Evolutionary conservation across 2,329 filamentous ascomycete genomes (phyloP), one percentile per base, ranked within the genome.

Genomic region (Beauveria sp.): DNA sequence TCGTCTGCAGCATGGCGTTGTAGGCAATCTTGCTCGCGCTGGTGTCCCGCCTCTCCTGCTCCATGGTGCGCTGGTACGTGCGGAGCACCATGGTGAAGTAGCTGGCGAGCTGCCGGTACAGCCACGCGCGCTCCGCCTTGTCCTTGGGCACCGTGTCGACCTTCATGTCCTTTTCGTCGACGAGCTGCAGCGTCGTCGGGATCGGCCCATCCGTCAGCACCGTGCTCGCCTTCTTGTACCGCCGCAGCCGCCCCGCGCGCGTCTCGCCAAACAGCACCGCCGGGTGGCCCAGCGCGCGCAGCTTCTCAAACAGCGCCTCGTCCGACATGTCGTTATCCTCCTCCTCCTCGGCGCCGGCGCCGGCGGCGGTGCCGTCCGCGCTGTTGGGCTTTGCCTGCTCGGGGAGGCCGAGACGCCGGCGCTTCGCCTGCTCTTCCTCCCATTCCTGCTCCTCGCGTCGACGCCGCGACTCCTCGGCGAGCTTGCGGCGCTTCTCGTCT

Each of bases 71-170:
- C 68, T 93, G 86, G 88, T 96, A 99, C 73, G 96, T 93, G 50
- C 82, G 84, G 62, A 99, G 79, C n/a, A 99, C 86, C 86, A 99
- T 91, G 59, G 90, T 96, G 77, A 99, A 98, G 79, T 97, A 99
- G 54, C 90, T 95, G 22, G 90, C 90, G 61, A 99, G 81, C 74
- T 99, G 93, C 12, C 93, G 83, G 77, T 89, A 93, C 46, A 99
- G 78, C 74, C 89, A 92, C 50, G 82, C 78, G 51, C 86, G 84
- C 0, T 80, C 89, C 46, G 87, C 84, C 22, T 77, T 78, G 67
- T 93, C 89, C 68, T 77, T 80, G 1, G 84, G 83, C 10, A 90
- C 76, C 49, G 78, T 80, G 18, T 81, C 79, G 26, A 98, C 86
- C 74, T 93, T 93, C 91, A 97, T 96, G 67, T 96, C 88, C 72